Evolutionary conservation across 2,329 filamentous ascomycete genomes (phyloP), one percentile per base, ranked within the genome.

Genomic region (Diaporthe amygdali): DNA sequence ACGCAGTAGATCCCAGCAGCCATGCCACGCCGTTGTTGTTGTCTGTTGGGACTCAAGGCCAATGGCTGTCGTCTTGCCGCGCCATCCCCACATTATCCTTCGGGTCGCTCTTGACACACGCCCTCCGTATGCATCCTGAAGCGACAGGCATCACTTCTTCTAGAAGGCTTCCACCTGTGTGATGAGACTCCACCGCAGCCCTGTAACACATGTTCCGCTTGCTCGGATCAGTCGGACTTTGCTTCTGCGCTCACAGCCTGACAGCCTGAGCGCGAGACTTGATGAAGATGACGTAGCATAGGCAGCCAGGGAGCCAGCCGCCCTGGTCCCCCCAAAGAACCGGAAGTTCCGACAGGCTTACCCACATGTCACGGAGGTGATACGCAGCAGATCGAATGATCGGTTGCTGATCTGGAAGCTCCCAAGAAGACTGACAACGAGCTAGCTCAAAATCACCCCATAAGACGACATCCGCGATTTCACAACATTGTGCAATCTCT

Each of bases 81-180:
- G 49, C 44, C 55, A 70, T 37, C 59, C 41, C 59, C 59, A 59
- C 66, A 68, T 39, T 39, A 41, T 68, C 10, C 54, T 56, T 68
- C 56, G 51, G 25, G 44, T 44, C n/a, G 3, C 30, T 64, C 59
- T 64, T 44, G 44, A 64, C 30, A 59, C 70, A 72, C 70, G 34
- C 70, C 70, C 51, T 32, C 66, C 70, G 70, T 72, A 47, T 15
- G 27, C 14, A 25, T 47, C n/a, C 5, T 46, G 41, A 41, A 44
- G 59, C 20, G 63, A 51, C 71, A 72, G 68, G 68, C 71, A 72
- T 68, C 54, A 66, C 64, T 22, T 47, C 59, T 72, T 72, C 71
- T 71, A 70, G 71, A 72, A 72, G 56, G 61, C 71, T 72, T 71
- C 71, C 68, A 63, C 55, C n/a, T 47, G 52, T 63, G 12, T 64